Evolutionary conservation across 2,329 filamentous ascomycete species (phyloP).

Genomic region (Aspergillus tanneri): DNA sequence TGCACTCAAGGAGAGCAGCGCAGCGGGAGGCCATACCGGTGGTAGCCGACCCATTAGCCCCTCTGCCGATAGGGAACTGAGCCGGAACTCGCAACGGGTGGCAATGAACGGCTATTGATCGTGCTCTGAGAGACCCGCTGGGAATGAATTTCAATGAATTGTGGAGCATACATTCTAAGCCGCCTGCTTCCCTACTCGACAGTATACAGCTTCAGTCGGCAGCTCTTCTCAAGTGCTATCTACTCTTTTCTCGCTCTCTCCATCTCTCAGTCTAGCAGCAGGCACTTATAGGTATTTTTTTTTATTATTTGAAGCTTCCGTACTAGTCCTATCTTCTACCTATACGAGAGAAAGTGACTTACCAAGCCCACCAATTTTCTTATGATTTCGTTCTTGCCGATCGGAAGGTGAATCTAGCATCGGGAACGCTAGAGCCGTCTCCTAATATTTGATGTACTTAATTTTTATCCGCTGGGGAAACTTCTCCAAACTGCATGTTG

Average conservation of each 20-base stretch:
- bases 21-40: constrained; percentile 65
- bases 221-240: no score
- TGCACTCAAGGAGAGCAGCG: constrained; percentile 96
- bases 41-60: constrained; percentile 93
- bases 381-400: constrained; percentile 29
- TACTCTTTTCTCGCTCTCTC: constrained; percentile 18
- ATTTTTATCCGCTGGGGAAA: constrained; percentile 30
- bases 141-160: constrained; percentile 18
- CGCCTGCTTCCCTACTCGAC: constrained; percentile 17
- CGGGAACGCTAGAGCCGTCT: constrained; percentile 27
- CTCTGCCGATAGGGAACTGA: constrained; percentile 89
- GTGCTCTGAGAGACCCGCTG: constrained; percentile 8
- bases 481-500: constrained; percentile 13
- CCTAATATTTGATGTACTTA: constrained; percentile 36
- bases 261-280: constrained; percentile 25
- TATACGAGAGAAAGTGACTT: constrained; percentile 22
- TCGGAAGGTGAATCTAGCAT: constrained; percentile 30
- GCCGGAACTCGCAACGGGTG: constrained; percentile 94
- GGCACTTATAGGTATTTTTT: constrained; percentile 41
- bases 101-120: constrained; percentile 97
- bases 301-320: constrained; percentile 30
- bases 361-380: constrained; percentile 22
- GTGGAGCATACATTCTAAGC: constrained; percentile 21
- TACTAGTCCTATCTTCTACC: constrained; percentile 23
- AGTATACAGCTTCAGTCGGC: constrained; percentile 17